Evolutionary conservation across 805 yeast species (phyloP), one percentile per base, ranked within the genome.

Genomic region (Wickerhamiella allomyrinae): DNA sequence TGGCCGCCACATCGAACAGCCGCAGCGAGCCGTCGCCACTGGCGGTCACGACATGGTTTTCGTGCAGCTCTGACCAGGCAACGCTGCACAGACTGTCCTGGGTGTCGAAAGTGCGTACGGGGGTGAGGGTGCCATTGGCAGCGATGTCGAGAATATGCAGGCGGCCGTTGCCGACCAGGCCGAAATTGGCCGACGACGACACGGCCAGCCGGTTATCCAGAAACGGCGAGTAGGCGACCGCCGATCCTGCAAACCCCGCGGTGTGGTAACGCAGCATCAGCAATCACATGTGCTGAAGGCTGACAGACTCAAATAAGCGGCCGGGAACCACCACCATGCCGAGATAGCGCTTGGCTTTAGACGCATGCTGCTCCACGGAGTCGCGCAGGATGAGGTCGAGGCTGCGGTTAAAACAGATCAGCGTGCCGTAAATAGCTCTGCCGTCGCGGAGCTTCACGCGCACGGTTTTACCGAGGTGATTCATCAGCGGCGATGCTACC

Each of bases 121-220:
- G 70, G 5, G 54, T 53, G 14, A 84, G 68, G n/a, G 50, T 53
- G 1, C 97, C 97, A 46, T 67, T 63, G 19, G 75, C 73, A 41
- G 70, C 73, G 37, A 89, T 81, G 39, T 75, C 76, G 20, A 89
- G 63, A 1, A 89, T 67, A 50, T 66, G 78, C 22, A 89, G 64
- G 50, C 83, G 71, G 5, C 98, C 98, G 59, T 89, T 89, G 2
- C 98, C 98, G 3, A 86, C 95, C 4, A 89, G 65, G 1, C 97
- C 97, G 59, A 77, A 89, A 63, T 89, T 91, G 21, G 96, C 85
- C 1, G 95, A 79, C 0, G 94, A 70, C 0, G 94, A 93, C 24
- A 85, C 89, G 0, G 95, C 95, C 19, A 89, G 55, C 54, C 83
- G 81, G 62, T 81, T 83, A 60, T 89, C 97, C 52, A 76, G 82